Percentiles rank a stretch among this genome's conserved stretches.
phyloP scores from a whole-genome alignment of 805 yeast species.

The Wickerhamomyces mucosus region DNA sequence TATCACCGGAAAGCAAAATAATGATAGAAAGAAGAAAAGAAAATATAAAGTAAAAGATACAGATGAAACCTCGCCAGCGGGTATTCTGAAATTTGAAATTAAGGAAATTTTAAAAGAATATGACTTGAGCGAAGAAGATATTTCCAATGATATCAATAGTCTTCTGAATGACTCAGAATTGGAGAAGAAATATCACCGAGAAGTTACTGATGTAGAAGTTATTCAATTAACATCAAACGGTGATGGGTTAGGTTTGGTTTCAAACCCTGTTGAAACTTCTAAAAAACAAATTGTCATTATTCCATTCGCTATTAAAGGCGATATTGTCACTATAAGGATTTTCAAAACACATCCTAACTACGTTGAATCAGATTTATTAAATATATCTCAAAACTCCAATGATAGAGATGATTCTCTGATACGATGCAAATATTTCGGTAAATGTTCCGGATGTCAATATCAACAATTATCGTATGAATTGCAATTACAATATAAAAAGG shows the following conservation, averaged over 20 bases:
- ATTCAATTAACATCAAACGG: constrained; percentile 65
- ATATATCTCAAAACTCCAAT: constrained; percentile 33
- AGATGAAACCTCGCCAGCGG: constrained; percentile 75
- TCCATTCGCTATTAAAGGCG: constrained; percentile 89
- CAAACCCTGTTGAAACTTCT: constrained; percentile 41
- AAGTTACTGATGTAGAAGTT: constrained; percentile 48
- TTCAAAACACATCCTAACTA: constrained; percentile 70
- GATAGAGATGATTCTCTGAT: constrained; percentile 48
- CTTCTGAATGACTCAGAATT: constrained; percentile 49
- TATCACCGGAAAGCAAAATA: no score
- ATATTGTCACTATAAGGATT: constrained; percentile 56
- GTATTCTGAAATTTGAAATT: constrained; percentile 70
- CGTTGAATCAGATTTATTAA: constrained; percentile 66
- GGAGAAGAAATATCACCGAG: constrained; percentile 45
- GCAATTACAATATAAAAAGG: constrained; percentile 64
- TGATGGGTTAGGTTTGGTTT: constrained; percentile 70
- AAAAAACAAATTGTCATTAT: constrained; percentile 57
- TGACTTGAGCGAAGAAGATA: constrained; percentile 32
- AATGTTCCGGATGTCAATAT: constrained; percentile 92
- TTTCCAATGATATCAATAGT: constrained; percentile 55
- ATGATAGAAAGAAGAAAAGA: constrained; percentile 27
- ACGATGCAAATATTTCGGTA: constrained; percentile 78
- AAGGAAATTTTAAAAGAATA: constrained; percentile 40
- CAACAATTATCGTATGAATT: constrained; percentile 67
- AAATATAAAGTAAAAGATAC: constrained; percentile 54